phyloP scores from a whole-genome alignment of 768 basidiomycete genomes.

The Tylopilus intermedius region DNA sequence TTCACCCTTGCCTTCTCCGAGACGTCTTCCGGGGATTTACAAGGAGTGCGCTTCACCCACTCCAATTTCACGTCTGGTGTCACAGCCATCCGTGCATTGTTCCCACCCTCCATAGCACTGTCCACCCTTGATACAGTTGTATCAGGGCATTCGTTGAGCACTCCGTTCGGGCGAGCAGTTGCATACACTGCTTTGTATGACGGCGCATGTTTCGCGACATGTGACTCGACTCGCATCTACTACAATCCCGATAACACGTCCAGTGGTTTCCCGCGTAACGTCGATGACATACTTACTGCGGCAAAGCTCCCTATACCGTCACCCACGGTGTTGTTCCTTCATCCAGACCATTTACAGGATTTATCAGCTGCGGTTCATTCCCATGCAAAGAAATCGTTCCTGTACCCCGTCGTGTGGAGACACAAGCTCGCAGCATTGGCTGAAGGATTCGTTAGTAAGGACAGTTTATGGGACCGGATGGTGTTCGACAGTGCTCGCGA shows the following conservation, averaged over 20 bases:
- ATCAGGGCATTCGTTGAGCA: conserved; percentile 67
- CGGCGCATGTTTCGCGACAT: conserved; percentile 66
- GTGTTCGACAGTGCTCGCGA: conserved; percentile 68
- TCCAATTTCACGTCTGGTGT: conserved; percentile 86
- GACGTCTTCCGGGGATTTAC: conserved; percentile 46
- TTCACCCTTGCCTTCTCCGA: conserved; percentile 67
- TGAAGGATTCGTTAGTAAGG: conserved; percentile 73
- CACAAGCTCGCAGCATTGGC: conserved; percentile 68
- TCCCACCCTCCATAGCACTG: conserved; percentile 67
- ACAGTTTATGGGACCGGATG: conserved; percentile 80
- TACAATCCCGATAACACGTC: conserved; percentile 22
- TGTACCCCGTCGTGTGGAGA: conserved; percentile 64
- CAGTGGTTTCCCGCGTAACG: conserved; percentile 24
- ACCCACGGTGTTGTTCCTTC: conserved; percentile 76
- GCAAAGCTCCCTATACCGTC: conserved; percentile 56
- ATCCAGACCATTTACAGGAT: conserved; percentile 55
- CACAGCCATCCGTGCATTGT: conserved; percentile 68
- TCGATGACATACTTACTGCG: conserved; percentile 46
- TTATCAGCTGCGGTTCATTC: conserved; percentile 51
- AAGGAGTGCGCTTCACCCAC: conserved; percentile 69
- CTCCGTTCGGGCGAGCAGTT: conserved; percentile 74
- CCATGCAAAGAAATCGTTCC: conserved; percentile 48
- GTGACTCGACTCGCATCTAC: conserved; percentile 53
- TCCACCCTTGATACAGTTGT: conserved; percentile 73
- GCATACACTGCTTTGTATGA: conserved; percentile 77